These are phyloP conservation scores for Coemansia sp. DNA, from an alignment of 192 early-diverging fungal genomes.

Conservation along the genomic window DNA sequence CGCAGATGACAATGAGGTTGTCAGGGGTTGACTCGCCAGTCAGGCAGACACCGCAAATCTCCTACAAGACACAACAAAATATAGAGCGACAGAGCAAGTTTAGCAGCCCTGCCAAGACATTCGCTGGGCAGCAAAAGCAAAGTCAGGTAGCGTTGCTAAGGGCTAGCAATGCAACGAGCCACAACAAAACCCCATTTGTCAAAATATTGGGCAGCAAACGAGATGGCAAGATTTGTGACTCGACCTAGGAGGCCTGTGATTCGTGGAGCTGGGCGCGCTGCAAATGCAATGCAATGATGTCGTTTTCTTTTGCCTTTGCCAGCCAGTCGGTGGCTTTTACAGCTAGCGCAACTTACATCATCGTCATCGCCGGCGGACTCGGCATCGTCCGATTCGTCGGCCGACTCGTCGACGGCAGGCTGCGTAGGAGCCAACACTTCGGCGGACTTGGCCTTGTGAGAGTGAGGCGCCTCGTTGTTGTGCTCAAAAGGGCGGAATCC, in stretches of 20 bases:
- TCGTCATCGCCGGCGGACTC: background rate
- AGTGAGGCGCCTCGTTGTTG: background rate
- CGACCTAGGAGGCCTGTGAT: background rate
- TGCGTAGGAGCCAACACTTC: background rate
- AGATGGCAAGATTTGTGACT: background rate
- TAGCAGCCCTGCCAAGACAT: too few relatives aligned
- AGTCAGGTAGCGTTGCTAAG: background rate
- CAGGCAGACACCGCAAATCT: slow-evolving; percentile 43
- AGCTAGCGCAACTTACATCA: background rate
- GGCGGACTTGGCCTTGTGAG: background rate
- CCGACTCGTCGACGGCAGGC: background rate
- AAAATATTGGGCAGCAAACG: too few relatives aligned
- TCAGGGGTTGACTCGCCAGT: slow-evolving; percentile 29
- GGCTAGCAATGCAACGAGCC: background rate
- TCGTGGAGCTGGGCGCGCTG: background rate
- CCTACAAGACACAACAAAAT: slow-evolving; percentile 20
- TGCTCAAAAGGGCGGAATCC: background rate
- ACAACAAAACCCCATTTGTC: background rate
- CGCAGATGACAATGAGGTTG: slow-evolving; percentile 52
- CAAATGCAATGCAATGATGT: background rate
- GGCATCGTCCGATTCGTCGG: background rate
- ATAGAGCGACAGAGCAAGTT: background rate
- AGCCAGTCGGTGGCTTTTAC: background rate
- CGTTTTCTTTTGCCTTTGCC: background rate
- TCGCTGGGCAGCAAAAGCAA: background rate